Evolutionary conservation across 2,329 filamentous ascomycete genomes (phyloP).

Genomic region (Fusarium scirpi): DNA sequence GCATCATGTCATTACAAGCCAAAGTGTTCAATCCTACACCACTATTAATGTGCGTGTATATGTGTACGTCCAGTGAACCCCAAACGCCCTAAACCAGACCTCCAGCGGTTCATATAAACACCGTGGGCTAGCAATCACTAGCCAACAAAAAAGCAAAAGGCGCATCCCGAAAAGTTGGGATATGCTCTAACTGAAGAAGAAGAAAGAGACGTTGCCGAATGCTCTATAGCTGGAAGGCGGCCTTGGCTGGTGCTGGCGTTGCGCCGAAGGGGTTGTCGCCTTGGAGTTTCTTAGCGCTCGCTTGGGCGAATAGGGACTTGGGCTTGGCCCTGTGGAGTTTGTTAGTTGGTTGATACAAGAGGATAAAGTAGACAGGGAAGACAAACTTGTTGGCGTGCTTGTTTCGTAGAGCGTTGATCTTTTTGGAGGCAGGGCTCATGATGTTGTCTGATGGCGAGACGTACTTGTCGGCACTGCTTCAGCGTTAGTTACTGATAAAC

Average conservation of each 20-base stretch:
- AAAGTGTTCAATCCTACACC: constrained; percentile 39
- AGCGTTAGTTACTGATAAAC: constrained; percentile 20
- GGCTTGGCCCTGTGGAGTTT: constrained; percentile 67
- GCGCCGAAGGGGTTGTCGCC: constrained; percentile 59
- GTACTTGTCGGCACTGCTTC: constrained; percentile 65
- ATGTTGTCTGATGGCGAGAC: constrained; percentile 89
- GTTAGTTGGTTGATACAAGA: constrained; percentile 33
- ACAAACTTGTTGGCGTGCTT: constrained; percentile 83
- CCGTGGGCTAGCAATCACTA: constrained; percentile 10
- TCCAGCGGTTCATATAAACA: constrained; percentile 35
- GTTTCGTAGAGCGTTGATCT: constrained; percentile 82
- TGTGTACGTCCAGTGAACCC: constrained; percentile 40
- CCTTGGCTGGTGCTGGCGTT: constrained; percentile 50
- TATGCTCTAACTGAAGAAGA: constrained; percentile 32
- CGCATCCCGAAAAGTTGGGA: constrained; percentile 14
- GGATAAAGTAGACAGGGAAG: neutral
- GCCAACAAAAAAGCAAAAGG: constrained; percentile 30
- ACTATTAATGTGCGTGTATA: constrained; percentile 23
- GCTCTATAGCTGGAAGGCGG: constrained; percentile 37
- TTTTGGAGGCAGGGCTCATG: constrained; percentile 87
- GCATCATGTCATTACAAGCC: constrained; percentile 49
- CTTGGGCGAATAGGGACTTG: constrained; percentile 75
- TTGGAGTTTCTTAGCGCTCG: constrained; percentile 71
- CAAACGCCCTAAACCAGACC: constrained; percentile 37
- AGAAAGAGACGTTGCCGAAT: constrained; percentile 6